Percentiles rank a stretch among this genome's conserved stretches.
Evolutionary conservation across 805 yeast species (phyloP).

Genomic region (Brettanomyces bruxellensis): DNA sequence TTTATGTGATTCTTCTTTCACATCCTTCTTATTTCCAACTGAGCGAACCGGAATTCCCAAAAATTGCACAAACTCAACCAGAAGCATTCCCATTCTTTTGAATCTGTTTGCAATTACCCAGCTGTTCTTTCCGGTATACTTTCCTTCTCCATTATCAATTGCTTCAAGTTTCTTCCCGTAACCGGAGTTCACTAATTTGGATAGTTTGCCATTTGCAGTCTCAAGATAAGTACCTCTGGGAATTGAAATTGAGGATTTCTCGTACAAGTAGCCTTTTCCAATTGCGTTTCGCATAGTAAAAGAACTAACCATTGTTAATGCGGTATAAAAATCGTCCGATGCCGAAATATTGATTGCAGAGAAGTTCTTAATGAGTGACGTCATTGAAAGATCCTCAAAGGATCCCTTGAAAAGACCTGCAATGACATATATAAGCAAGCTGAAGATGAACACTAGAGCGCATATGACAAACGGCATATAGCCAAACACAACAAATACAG

Average conservation of each 20-base stretch:
- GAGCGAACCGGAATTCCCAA: neutral
- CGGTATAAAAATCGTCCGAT: slow-evolving; percentile 60
- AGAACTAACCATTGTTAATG: slow-evolving; percentile 49
- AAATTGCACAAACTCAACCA: neutral
- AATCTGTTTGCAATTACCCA: neutral
- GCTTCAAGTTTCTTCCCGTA: neutral
- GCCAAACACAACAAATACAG: slow-evolving; percentile 47
- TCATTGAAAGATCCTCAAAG: slow-evolving; percentile 24
- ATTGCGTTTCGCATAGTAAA: slow-evolving; percentile 62
- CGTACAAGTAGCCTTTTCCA: slow-evolving; percentile 54
- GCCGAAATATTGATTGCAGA: slow-evolving; percentile 29
- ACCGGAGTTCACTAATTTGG: slow-evolving; percentile 21
- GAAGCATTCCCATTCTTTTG: neutral
- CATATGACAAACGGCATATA: slow-evolving; percentile 61
- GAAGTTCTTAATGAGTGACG: slow-evolving; percentile 20
- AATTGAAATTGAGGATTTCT: slow-evolving; percentile 38
- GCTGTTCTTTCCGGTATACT: too few species aligned
- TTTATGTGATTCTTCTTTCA: neutral
- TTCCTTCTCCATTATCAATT: neutral
- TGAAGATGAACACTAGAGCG: slow-evolving; percentile 37
- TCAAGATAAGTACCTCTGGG: slow-evolving; percentile 53
- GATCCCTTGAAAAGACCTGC: slow-evolving; percentile 52
- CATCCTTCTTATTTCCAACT: neutral
- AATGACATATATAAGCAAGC: slow-evolving; percentile 42
- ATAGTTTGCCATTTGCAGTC: slow-evolving; percentile 20